Evolutionary conservation across 495 filamentous ascomycete genomes (phyloP).

Genomic region (Xanthoparmelia taractica): DNA sequence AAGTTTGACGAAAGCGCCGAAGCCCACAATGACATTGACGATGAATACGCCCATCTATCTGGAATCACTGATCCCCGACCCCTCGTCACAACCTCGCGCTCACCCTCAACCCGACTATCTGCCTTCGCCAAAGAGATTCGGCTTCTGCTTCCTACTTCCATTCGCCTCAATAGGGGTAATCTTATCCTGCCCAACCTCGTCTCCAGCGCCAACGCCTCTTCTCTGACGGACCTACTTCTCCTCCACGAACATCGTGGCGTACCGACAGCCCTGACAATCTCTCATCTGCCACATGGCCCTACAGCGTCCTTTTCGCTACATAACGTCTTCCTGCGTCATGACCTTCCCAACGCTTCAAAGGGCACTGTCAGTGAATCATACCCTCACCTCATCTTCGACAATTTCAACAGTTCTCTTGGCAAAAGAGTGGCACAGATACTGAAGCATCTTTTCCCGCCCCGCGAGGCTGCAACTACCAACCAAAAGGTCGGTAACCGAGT

Average conservation of each 20-base stretch:
- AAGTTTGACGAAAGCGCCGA: slow-evolving; percentile 81
- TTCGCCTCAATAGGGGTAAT: slow-evolving; percentile 87
- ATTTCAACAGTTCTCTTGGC: slow-evolving; percentile 79
- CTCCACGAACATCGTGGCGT: slow-evolving; percentile 92
- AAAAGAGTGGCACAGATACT: slow-evolving; percentile 79
- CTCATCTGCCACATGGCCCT: slow-evolving; percentile 87
- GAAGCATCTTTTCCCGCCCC: slow-evolving; percentile 89
- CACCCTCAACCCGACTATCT: slow-evolving; percentile 73
- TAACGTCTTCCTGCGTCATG: slow-evolving; percentile 88
- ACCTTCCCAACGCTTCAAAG: slow-evolving; percentile 78
- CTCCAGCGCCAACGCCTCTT: slow-evolving; percentile 64
- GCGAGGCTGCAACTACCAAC: slow-evolving; percentile 58
- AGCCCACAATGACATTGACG: slow-evolving; percentile 68
- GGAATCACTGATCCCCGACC: slow-evolving; percentile 80
- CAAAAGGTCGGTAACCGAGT: slow-evolving; percentile 77
- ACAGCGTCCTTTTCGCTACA: slow-evolving; percentile 87
- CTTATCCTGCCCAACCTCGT: slow-evolving; percentile 80
- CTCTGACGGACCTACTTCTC: slow-evolving; percentile 76
- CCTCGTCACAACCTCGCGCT: slow-evolving; percentile 85
- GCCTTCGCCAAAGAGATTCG: slow-evolving; percentile 96
- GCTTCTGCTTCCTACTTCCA: slow-evolving; percentile 79
- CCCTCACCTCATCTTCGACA: slow-evolving; percentile 92
- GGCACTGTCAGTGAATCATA: slow-evolving; percentile 93
- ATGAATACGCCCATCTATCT: slow-evolving; percentile 83
- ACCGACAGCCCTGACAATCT: slow-evolving; percentile 82